phyloP scores from a whole-genome alignment of 2,329 filamentous ascomycete species.

The Massarina eburnea region DNA sequence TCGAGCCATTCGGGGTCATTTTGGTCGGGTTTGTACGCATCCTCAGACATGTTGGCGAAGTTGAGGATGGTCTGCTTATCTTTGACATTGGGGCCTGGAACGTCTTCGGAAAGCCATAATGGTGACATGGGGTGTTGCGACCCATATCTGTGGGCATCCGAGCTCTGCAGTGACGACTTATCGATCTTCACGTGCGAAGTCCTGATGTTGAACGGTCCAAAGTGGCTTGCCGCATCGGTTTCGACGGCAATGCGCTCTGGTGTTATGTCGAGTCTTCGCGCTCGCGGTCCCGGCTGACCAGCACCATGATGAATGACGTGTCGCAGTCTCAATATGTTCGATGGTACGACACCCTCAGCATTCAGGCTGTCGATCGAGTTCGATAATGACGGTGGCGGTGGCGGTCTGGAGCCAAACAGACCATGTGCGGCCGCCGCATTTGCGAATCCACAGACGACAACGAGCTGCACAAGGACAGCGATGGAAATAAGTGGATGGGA shows the following conservation, averaged over 20 bases:
- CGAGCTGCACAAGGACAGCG: constrained; percentile 1
- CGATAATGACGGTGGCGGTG: constrained; percentile 4
- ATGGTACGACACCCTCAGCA: background rate
- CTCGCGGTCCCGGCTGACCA: constrained; percentile 34
- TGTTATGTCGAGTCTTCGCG: constrained; percentile 36
- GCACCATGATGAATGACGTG: constrained; percentile 40
- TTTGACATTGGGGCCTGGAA: constrained; percentile 33
- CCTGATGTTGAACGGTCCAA: constrained; percentile 35
- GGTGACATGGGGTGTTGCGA: constrained; percentile 31
- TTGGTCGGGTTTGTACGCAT: constrained; percentile 37
- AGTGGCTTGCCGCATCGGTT: constrained; percentile 22
- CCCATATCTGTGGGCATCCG: constrained; percentile 19
- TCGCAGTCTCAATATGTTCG: constrained; percentile 26
- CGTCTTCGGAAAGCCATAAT: constrained; percentile 31
- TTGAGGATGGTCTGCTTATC: constrained; percentile 38
- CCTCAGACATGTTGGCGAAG: constrained; percentile 41
- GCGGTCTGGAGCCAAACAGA: constrained; percentile 5
- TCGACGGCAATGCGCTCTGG: constrained; percentile 20
- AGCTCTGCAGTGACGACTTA: constrained; percentile 19
- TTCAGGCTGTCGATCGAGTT: constrained; percentile 2
- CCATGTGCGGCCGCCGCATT: background rate
- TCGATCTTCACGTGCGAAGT: constrained; percentile 33
- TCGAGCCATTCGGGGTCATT: constrained; percentile 40
- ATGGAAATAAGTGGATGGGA: background rate
- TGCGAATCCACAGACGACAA: constrained; percentile 2